These are phyloP conservation scores for Solanum stenotomum DNA, from an alignment of 257 asterid genomes.

Conservation along the genomic window DNA sequence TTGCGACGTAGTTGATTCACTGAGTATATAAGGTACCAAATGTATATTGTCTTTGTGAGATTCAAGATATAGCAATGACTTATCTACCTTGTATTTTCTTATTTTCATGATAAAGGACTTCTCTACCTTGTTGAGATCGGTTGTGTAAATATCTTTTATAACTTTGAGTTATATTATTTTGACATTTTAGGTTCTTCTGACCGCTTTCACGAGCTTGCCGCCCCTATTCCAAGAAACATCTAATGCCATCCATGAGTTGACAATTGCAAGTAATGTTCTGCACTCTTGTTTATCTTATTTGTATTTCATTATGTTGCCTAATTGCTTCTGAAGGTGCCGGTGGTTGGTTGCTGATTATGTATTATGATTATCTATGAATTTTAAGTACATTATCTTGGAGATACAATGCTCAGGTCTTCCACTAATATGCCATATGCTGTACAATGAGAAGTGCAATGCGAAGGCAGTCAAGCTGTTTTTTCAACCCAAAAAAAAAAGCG, in stretches of 20 bases:
- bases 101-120: neutral
- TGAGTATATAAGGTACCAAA: neutral
- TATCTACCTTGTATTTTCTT: neutral
- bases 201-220: constrained; percentile 39
- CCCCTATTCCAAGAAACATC: constrained; percentile 38
- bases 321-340: neutral
- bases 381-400: neutral
- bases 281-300: neutral
- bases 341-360: neutral
- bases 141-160: neutral
- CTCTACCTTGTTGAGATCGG: neutral
- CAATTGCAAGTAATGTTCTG: constrained; percentile 36
- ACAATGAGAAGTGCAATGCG: neutral
- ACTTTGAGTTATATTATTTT: neutral
- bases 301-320: neutral
- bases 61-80: neutral
- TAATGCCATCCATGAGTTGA: constrained; percentile 30
- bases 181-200: constrained; percentile 29
- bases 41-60: neutral
- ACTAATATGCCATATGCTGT: neutral
- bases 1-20: neutral
- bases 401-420: neutral
- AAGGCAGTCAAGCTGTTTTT: neutral
- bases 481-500: neutral
- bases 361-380: neutral